phyloP scores from a whole-genome alignment of 495 filamentous ascomycete genomes.

The Lasiosphaeris hirsuta region DNA sequence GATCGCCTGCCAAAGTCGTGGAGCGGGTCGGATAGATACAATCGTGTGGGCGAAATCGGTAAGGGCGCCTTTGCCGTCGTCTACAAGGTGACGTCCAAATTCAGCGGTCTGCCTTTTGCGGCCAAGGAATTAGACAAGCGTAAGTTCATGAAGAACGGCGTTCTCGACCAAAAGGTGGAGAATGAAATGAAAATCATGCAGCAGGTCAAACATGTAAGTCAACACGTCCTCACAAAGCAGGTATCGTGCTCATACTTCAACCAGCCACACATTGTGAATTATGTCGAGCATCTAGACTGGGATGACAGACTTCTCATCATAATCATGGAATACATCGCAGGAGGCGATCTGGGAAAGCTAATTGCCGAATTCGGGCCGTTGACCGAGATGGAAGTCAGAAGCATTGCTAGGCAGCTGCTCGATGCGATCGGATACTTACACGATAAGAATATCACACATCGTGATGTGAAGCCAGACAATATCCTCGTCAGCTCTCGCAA shows the following conservation, averaged over 20 bases:
- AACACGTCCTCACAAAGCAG: not conserved
- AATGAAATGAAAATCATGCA: conserved; percentile 96
- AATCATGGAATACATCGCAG: conserved; percentile 90
- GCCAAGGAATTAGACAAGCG: conserved; percentile 91
- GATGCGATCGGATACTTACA: conserved; percentile 86
- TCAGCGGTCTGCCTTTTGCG: conserved; percentile 75
- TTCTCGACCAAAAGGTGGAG: conserved; percentile 78
- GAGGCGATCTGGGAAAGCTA: conserved; percentile 77
- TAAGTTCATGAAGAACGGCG: conserved; percentile 82
- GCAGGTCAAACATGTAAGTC: conserved; percentile 71
- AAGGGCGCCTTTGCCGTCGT: conserved; percentile 94
- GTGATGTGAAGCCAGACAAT: conserved; percentile 97
- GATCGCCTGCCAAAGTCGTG: conserved; percentile 53
- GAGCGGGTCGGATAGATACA: conserved; percentile 80
- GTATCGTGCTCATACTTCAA: not conserved
- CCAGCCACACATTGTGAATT: conserved; percentile 89
- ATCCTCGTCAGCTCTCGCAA: conserved; percentile 73
- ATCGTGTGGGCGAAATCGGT: conserved; percentile 73
- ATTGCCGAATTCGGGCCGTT: conserved; percentile 58
- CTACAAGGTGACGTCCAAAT: conserved; percentile 76
- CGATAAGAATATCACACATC: conserved; percentile 80
- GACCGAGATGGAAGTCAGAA: conserved; percentile 62
- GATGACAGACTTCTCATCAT: conserved; percentile 76
- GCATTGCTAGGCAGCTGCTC: conserved; percentile 73
- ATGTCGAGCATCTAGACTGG: conserved; percentile 78